Base-by-base conservation (phyloP, 306 rosid species). In the Hippophae tibetana region DNA sequence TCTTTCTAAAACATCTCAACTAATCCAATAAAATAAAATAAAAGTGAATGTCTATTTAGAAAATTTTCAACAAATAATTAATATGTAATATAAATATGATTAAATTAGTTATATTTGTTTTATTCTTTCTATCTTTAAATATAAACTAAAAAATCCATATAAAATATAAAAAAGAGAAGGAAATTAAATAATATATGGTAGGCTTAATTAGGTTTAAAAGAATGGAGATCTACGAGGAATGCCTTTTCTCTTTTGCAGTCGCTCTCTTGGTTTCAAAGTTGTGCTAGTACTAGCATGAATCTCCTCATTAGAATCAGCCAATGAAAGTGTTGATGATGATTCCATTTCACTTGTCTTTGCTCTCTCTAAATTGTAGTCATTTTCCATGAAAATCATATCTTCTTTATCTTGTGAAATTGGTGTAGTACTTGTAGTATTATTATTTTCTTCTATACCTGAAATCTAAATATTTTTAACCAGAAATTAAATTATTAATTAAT, bases 241-340 rank as follows among this genome's bases (percentile, higher is more conserved):
- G 67, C 84, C 70, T 78, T 85, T 85, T 64, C 77, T 75, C 81
- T 18, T 18, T 18, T 18, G 23, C 23, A 18, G 23, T 18, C 74
- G 76, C 74, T 76, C 81, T 69, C 81, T 81, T 64, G 78, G 75
- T 64, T 79, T 76, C 79, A 76, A 60, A 14, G 46, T 7, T 9
- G 64, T 31, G 41, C 10, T 60, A 3, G 13, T 25, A 59, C 60
- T 71, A 3, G 76, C 75, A 52, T 78, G 77, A 31, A 79, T 68
- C 71, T 74, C 78, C 45, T 74, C 93, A 47, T 63, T 66, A 56
- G 86, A 77, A 61, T 85, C 86, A 43, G 84, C 88, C 58, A 82
- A 74, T 6, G 93, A 72, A 43, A 85, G 79, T 31, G 38, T 31
- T 31, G 38, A 31, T 1, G 76, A 65, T 1, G 76, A 72, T 55